phyloP scores from a whole-genome alignment of 306 rosid genomes.

The Quercus suber region DNA sequence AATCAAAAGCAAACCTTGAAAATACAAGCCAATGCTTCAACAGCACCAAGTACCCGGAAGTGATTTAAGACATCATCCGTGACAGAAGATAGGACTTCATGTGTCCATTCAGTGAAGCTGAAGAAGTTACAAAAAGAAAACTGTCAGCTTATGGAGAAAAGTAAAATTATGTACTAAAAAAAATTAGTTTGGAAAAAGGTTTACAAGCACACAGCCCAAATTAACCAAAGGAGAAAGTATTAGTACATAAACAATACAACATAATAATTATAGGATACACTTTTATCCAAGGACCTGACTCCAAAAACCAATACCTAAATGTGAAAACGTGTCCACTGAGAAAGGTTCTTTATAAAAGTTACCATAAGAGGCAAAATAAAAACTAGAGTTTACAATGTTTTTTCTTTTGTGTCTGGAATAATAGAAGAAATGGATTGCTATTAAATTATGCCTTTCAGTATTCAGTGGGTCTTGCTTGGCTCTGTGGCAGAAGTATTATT shows the following conservation, averaged over 20 bases:
- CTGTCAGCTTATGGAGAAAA: constrained; percentile 23
- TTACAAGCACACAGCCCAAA: background rate
- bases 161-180: background rate
- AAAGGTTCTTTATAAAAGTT: too few species aligned
- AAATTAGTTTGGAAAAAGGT: background rate
- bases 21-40: constrained; percentile 76
- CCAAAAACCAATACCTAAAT: background rate
- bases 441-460: background rate
- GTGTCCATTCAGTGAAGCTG: constrained; percentile 93
- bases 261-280: background rate
- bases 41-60: constrained; percentile 77
- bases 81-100: constrained; percentile 63
- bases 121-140: constrained; percentile 28
- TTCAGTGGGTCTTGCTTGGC: too few species aligned
- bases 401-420: background rate
- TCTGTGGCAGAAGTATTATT: too few species aligned
- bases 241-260: background rate
- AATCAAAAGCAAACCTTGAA: constrained; percentile 67
- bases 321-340: background rate
- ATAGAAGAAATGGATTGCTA: background rate
- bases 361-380: background rate
- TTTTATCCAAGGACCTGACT: background rate
- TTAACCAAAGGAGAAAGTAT: background rate
- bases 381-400: background rate
- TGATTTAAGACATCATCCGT: constrained; percentile 59